Evolutionary conservation across 768 basidiomycete genomes (phyloP), one percentile per base, ranked within the genome.

Genomic region (Chiua virens): DNA sequence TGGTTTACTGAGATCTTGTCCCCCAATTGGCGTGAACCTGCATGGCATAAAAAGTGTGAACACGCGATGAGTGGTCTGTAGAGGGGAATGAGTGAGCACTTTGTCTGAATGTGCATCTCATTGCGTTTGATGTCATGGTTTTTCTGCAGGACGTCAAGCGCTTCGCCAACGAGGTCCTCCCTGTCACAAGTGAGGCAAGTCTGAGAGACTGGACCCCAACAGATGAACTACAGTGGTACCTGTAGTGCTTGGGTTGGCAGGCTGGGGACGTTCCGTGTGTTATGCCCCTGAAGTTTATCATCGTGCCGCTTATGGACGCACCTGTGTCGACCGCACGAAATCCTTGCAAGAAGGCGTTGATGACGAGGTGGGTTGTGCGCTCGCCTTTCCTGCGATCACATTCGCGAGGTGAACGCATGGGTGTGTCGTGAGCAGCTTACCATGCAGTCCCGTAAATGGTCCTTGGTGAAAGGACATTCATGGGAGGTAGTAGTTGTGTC

Each of bases 281-380:
- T 30, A 66, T 47, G 25, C 50, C 61, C 56, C 62, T 59, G 49
- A 56, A 27, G 18, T 14, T 20, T 36, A 28, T 13, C 18, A n/a
- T 18, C 5, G 40, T 45, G 37, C 47, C 46, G 15, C 44, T 44
- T 39, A 32, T 50, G n/a, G 64, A 68, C 74, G 54, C 67, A 78
- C 89, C 89, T n/a, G 89, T 92, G 60, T 94, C 92, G 25, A 93
- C 82, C 5, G 86, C 89, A 41, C 84, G 73, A 64, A 92, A 93
- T 6, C 92, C 91, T 55, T 81, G 78, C 35, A 86, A 68, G 49
- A 92, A 80, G 10, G 92, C 92, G 48, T 74, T 77, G 44, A 86
- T 70, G 18, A 92, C 89, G 3, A 92, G 78, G 5, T 74, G 69
- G 0, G 82, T 71, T 1, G 92, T 93, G 21, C 75, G 67, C 48